phyloP scores from a whole-genome alignment of 2,329 filamentous ascomycete genomes.

The Scleromitrula shiraiana region DNA sequence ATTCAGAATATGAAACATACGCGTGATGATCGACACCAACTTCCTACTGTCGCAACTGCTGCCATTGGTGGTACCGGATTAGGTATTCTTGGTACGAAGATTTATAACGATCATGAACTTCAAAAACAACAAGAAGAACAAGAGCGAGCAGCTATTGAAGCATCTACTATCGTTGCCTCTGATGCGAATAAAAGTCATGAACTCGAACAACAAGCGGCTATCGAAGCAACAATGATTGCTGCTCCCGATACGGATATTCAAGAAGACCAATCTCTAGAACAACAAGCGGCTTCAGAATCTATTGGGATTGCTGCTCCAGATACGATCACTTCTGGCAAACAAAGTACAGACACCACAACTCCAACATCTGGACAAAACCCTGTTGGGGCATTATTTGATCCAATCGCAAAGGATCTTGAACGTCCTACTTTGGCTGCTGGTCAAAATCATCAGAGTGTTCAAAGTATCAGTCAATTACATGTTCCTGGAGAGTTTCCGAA shows the following conservation, averaged over 20 bases:
- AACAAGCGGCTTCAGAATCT: neutral
- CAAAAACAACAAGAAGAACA: constrained; percentile 13
- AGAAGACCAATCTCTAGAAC: neutral
- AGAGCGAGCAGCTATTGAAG: constrained; percentile 19
- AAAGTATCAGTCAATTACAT: constrained; percentile 27
- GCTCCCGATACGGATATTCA: constrained; percentile 7
- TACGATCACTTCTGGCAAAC: constrained; percentile 19
- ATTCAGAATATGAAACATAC: constrained; percentile 15
- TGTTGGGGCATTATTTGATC: constrained; percentile 11
- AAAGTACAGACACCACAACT: constrained; percentile 10
- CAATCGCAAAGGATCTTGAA: constrained; percentile 13
- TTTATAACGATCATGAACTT: constrained; percentile 13
- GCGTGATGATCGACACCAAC: constrained; percentile 4
- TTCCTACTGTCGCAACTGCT: constrained; percentile 13
- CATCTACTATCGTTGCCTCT: constrained; percentile 21
- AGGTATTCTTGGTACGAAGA: constrained; percentile 13
- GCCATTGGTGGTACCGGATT: constrained; percentile 19
- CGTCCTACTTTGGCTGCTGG: constrained; percentile 20
- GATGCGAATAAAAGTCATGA: constrained; percentile 12
- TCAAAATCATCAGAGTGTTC: constrained; percentile 22
- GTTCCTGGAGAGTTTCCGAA: constrained; percentile 28
- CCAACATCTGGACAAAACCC: constrained; percentile 1
- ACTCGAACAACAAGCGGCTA: constrained; percentile 15
- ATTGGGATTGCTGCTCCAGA: constrained; percentile 1
- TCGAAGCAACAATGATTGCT: constrained; percentile 12